Evolutionary conservation across 1,284 basidiomycete species (phyloP).

Genomic region (Ganoderma leucocontextum): DNA sequence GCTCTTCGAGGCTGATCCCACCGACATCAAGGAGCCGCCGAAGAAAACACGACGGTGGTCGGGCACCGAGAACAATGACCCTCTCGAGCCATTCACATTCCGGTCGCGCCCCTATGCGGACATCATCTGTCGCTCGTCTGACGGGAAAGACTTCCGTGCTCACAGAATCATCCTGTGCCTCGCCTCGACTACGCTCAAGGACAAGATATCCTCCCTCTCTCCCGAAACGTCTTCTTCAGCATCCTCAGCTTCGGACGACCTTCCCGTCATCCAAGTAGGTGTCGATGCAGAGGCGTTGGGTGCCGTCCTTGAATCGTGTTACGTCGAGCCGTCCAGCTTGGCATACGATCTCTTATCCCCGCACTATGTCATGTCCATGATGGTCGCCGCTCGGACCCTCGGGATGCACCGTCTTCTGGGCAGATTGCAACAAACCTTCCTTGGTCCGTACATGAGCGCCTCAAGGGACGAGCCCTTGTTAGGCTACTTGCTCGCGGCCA

Average conservation of each 20-base stretch:
- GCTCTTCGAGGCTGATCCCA: neutral
- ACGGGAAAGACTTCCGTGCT: slow-evolving; percentile 53
- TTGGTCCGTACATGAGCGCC: neutral
- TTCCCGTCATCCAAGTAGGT: neutral
- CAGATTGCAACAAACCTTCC: neutral
- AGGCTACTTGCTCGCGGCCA: slow-evolving; percentile 2
- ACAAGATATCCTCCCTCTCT: neutral
- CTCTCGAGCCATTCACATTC: slow-evolving; percentile 12
- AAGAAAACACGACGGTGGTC: neutral
- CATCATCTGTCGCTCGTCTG: slow-evolving; percentile 55
- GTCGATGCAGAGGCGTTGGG: neutral
- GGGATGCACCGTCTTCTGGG: neutral
- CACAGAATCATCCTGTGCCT: slow-evolving; percentile 53
- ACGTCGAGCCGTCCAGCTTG: neutral
- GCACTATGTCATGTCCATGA: neutral
- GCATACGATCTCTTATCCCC: neutral
- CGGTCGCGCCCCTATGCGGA: slow-evolving; percentile 36
- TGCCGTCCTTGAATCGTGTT: neutral
- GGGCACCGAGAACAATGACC: neutral
- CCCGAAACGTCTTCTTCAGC: neutral
- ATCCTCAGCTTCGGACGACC: neutral
- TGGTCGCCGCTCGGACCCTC: neutral
- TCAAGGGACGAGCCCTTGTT: neutral
- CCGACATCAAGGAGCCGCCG: neutral
- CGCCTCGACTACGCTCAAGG: slow-evolving; percentile 46